Evolutionary conservation across 2,329 filamentous ascomycete species (phyloP).

Genomic region (Fusarium guadeloupense): DNA sequence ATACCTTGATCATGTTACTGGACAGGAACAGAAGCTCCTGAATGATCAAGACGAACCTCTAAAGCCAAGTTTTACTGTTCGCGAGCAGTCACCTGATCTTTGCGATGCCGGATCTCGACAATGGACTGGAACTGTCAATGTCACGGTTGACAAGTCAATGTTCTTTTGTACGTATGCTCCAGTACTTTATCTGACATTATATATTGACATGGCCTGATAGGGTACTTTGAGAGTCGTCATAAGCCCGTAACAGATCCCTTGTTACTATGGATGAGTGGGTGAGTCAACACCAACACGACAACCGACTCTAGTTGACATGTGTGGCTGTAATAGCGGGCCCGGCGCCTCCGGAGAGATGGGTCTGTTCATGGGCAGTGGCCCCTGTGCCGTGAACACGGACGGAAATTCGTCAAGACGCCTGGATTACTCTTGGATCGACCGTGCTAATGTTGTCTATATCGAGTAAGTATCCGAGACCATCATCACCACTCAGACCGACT

Average conservation of each 20-base stretch:
- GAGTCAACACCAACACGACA: not conserved
- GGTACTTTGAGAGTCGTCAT: slow-evolving; percentile 31
- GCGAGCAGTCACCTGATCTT: slow-evolving; percentile 12
- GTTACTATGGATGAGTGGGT: slow-evolving; percentile 35
- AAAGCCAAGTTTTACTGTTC: not conserved
- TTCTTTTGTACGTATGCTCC: slow-evolving; percentile 15
- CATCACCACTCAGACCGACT: not conserved
- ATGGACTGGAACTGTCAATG: slow-evolving; percentile 24
- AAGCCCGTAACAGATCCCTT: slow-evolving; percentile 24
- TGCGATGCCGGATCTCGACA: slow-evolving; percentile 23
- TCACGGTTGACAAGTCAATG: slow-evolving; percentile 28
- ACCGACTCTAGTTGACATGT: not conserved
- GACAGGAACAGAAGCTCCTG: slow-evolving; percentile 12
- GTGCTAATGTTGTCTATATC: slow-evolving; percentile 25
- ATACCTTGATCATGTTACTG: not conserved
- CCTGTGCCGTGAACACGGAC: slow-evolving; percentile 20
- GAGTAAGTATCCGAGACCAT: not conserved
- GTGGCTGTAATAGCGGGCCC: slow-evolving; percentile 5
- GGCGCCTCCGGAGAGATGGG: slow-evolving; percentile 30
- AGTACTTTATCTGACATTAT: accelerated
- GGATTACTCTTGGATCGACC: slow-evolving; percentile 28
- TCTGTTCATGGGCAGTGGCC: slow-evolving; percentile 27
- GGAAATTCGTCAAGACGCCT: slow-evolving; percentile 23
- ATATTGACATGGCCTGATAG: not conserved
- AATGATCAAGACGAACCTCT: not conserved